Evolutionary conservation across 2,329 filamentous ascomycete species (phyloP), one percentile per base, ranked within the genome.

Genomic region (Alternaria incomplexa): DNA sequence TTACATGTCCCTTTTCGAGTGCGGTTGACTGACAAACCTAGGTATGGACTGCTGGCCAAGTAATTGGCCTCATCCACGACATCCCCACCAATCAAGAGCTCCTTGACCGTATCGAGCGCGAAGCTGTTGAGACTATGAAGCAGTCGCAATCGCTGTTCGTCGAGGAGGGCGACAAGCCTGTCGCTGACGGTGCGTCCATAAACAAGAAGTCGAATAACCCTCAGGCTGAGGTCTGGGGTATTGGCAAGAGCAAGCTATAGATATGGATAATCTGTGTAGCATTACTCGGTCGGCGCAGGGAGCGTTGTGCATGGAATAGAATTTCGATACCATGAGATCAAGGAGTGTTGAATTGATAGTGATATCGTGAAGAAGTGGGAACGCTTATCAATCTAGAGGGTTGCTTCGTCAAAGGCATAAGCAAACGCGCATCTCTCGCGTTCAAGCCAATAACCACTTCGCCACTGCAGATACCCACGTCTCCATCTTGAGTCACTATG

Each of bases 1-100:
- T 8, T 20, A n/a, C 5, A 17, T 17, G 0, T 5, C 25, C 23
- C 17, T n/a, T 15, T 3, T 44, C 20, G 4, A 40, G 30, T 23
- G 9, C 7, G 13, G 20, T n/a, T 26, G 46, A 12, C 61, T 65
- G 60, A 70, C 68, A 53, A 22, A n/a, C 22, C n/a, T 72, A 95
- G 91, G 92, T 97, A 43, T 99, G 96, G 96, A 98, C 96, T 20
- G 93, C 95, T 9, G 96, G 96, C 11, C 95, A 97, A 79, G 95
- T 98, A 70, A 97, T 99, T 52, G 84, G 84, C 9, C 74, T 86
- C 13, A 86, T 86, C 64, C 82, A 86, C 62, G 83, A 85, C 61
- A 83, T 85, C 32, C 83, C 83, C 1, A 83, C 82, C 1, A 85
- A 84, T 68, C 78, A 78, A 36, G 82, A 79, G 47, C 78, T 85